phyloP scores from a whole-genome alignment of 345 rosid genomes.

The Mallotus nudiflorus region DNA sequence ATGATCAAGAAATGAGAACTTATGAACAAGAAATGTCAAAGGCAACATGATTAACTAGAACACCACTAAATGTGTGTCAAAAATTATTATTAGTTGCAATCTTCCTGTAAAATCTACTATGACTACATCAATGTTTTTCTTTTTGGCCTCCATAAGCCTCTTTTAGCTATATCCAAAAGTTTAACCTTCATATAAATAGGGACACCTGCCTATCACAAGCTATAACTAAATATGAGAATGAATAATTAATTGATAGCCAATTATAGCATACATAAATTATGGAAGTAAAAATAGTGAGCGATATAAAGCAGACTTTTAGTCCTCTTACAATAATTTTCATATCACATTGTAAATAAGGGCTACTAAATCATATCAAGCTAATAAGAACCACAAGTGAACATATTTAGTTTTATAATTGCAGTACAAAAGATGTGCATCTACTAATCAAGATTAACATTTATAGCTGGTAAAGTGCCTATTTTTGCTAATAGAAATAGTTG shows the following conservation, averaged over 20 bases:
- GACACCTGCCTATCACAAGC: constrained; percentile 74
- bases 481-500: not conserved
- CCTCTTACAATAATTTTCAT: not conserved
- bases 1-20: too few relatives aligned
- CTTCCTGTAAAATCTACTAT: constrained; percentile 96
- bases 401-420: not conserved
- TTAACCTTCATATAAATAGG: constrained; percentile 86
- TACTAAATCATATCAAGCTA: constrained; percentile 12
- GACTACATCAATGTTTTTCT: constrained; percentile 77
- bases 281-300: too few relatives aligned
- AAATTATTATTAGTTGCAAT: constrained; percentile 64
- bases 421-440: not conserved
- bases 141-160: constrained; percentile 86
- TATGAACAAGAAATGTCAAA: too few relatives aligned
- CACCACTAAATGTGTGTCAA: not conserved
- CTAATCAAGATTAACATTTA: constrained; percentile 8
- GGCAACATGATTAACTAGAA: not conserved
- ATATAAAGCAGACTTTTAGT: not conserved
- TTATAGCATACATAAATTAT: too few relatives aligned
- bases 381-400: constrained; percentile 9
- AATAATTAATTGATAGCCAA: too few relatives aligned
- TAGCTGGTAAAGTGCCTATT: not conserved
- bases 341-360: not conserved
- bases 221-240: constrained; percentile 31
- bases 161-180: constrained; percentile 85